Conservation (phyloP, 2,329 filamentous ascomycete genomes). For the Bipolaris victoriae region DNA sequence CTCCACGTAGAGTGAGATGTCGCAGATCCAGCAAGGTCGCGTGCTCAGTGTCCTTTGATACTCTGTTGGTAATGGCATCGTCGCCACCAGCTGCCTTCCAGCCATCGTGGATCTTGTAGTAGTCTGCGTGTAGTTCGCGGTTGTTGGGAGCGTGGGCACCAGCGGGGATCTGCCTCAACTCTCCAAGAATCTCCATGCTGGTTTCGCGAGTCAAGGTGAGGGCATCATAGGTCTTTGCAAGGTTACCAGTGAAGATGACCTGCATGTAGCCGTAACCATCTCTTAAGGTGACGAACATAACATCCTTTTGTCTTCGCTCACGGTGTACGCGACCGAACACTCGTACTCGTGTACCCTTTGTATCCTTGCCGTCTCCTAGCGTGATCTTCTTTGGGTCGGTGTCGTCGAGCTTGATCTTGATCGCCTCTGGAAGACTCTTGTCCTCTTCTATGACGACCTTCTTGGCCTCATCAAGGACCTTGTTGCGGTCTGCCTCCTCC, state of each 20-base stretch:
- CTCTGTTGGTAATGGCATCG: slow-evolving; percentile 87
- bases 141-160: slow-evolving; percentile 80
- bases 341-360: slow-evolving; percentile 75
- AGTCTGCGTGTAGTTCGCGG: slow-evolving; percentile 90
- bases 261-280: slow-evolving; percentile 87
- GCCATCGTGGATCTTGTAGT: slow-evolving; percentile 72
- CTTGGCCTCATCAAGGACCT: slow-evolving; percentile 81
- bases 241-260: slow-evolving; percentile 78
- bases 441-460: slow-evolving; percentile 76
- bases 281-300: slow-evolving; percentile 83
- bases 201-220: slow-evolving; percentile 85
- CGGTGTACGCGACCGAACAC: slow-evolving; percentile 85
- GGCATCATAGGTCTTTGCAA: slow-evolving; percentile 91
- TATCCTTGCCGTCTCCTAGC: slow-evolving; percentile 58
- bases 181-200: slow-evolving; percentile 82
- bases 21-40: slow-evolving; percentile 80
- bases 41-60: slow-evolving; percentile 70
- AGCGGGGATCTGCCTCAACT: slow-evolving; percentile 80
- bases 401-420: slow-evolving; percentile 77
- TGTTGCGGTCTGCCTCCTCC: slow-evolving; percentile 72
- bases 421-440: slow-evolving; percentile 71
- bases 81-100: slow-evolving; percentile 82
- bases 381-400: slow-evolving; percentile 65
- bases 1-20: slow-evolving; percentile 83
- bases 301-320: slow-evolving; percentile 79